Evolutionary conservation across 148 eudicot species (phyloP).

Genomic region (Selenicereus undatus): DNA sequence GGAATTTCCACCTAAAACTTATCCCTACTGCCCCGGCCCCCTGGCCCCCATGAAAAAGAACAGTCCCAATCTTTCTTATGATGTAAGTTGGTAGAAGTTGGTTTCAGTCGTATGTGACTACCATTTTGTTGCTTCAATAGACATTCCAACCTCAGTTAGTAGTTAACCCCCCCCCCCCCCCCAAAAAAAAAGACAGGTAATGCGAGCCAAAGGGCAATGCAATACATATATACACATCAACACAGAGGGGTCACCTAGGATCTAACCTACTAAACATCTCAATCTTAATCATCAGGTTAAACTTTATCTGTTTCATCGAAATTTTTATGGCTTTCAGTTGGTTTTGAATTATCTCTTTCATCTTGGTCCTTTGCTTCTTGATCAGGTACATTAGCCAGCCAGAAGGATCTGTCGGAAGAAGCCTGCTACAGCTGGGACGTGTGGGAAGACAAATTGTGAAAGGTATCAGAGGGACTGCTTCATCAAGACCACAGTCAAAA

Average conservation of each 20-base stretch:
- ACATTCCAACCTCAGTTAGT: neutral
- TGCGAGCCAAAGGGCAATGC: no score
- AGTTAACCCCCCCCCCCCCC: neutral
- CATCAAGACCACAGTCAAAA: neutral
- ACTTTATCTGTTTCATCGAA: neutral
- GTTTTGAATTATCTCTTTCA: neutral
- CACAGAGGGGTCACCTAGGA: neutral
- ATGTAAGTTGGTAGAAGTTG: neutral
- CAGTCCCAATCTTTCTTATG: neutral
- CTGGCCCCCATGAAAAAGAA: neutral
- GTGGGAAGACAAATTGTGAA: neutral
- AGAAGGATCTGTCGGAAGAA: conserved; percentile 7
- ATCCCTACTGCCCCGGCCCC: neutral
- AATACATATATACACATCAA: neutral
- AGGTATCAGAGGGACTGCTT: conserved; percentile 13
- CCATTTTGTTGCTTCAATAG: neutral
- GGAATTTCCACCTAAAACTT: neutral
- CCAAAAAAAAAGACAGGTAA: neutral
- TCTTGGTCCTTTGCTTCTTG: neutral
- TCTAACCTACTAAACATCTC: neutral
- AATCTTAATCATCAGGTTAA: neutral
- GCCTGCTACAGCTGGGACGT: conserved; percentile 31
- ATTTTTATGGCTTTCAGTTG: neutral
- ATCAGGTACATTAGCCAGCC: conserved; percentile 19
- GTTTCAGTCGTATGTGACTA: neutral